These are phyloP conservation scores for Brassica incana DNA, from an alignment of 345 rosid genomes.

Conservation along the genomic window DNA sequence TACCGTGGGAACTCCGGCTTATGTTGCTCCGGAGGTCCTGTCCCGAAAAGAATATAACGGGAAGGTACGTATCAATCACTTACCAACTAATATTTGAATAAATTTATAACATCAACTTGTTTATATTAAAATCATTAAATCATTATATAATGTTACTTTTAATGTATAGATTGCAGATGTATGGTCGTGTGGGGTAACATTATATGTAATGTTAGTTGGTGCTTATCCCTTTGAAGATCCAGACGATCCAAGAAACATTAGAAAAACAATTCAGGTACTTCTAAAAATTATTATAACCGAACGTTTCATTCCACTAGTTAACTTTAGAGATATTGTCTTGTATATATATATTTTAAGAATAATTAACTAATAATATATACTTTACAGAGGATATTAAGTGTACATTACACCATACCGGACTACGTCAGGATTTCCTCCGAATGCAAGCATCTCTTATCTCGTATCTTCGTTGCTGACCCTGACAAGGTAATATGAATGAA, in stretches of 20 bases:
- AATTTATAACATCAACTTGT: constrained; percentile 28
- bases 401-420: constrained; percentile 84
- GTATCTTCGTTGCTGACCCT: constrained; percentile 78
- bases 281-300: neutral
- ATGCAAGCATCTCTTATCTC: constrained; percentile 76
- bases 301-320: constrained; percentile 20
- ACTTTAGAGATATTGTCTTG: neutral
- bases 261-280: constrained; percentile 69
- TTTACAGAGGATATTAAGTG: constrained; percentile 83
- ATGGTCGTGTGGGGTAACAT: constrained; percentile 89
- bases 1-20: constrained; percentile 95
- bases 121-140: neutral
- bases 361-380: neutral
- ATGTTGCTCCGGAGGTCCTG: constrained; percentile 85
- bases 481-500: constrained; percentile 53
- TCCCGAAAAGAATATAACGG: constrained; percentile 78
- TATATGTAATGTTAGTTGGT: constrained; percentile 84
- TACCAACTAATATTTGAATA: neutral
- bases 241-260: constrained; percentile 74
- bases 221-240: constrained; percentile 88
- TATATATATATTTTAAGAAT: neutral
- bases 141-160: neutral
- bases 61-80: constrained; percentile 46
- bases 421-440: constrained; percentile 77
- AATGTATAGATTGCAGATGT: constrained; percentile 68